Base-by-base conservation (phyloP, 2,329 filamentous ascomycete genomes). In the Chrysoporthe deuterocubensis region DNA sequence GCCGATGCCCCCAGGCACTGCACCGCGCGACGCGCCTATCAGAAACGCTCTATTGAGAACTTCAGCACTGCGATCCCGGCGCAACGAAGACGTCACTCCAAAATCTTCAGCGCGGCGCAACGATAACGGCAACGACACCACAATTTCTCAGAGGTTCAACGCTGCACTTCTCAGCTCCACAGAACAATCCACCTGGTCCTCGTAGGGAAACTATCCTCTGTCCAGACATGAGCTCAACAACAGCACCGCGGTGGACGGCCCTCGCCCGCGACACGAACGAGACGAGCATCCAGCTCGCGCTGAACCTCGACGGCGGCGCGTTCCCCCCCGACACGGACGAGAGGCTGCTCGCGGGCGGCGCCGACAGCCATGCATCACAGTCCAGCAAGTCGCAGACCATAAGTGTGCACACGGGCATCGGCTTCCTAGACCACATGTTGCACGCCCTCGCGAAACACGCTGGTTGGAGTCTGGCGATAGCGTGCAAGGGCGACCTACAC, bases 351-450 rank as follows among this genome's bases (percentile, higher is more conserved):
- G 80, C 84, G 18, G 78, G 81, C 67, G 81, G 79, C 46, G 78
- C 76, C 64, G 87, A 87, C 69, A 84, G 85, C 67, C 96, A 99
- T 78, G 95, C 96, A 42, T 90, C 90, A 1, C 95, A 99, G 81
- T 84, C 89, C 71, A 95, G 92, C 73, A 89, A 91, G 73, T 92
- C 90, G 54, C 96, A 98, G 80, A 89, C 89, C 69, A 97, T 98
- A 77, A 89, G 89, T 76, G 86, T 98, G 72, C 90, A 93, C 84
- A 97, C 95, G 0, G 96, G 96, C 72, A 97, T 99, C 79, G 96
- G 96, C 69, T 99, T 99, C 81, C 85, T 99, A 67, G 96, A 99
- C 82, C 96, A 99, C 84, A 98, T 99, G 95, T 87, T 98, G 62
- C 96, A 99, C 81, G 96, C 96, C 6, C 86, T 98, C 66, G 92